Conservation (phyloP, 1,284 basidiomycete genomes). For the Boletus sp. region DNA sequence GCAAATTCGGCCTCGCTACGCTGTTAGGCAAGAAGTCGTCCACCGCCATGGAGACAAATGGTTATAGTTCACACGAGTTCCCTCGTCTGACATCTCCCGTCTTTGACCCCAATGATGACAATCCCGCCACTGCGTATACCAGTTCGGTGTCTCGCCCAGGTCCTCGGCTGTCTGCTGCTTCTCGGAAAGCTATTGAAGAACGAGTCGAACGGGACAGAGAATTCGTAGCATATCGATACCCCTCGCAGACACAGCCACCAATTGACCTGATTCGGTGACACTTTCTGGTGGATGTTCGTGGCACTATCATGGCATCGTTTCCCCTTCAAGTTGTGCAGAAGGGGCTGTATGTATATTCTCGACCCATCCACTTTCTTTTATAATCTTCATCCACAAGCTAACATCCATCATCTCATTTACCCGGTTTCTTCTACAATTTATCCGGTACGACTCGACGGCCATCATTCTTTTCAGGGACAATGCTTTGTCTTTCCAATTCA, state of each 20-base stretch:
- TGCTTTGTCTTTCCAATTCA: conserved; percentile 18
- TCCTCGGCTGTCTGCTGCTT: conserved; percentile 56
- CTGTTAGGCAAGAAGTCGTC: conserved; percentile 60
- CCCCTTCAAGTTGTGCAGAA: conserved; percentile 3
- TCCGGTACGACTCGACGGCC: conserved; percentile 18
- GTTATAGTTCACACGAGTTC: conserved; percentile 39
- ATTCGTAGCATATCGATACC: conserved; percentile 81
- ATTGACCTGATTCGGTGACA: conserved; percentile 50
- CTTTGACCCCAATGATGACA: conserved; percentile 47
- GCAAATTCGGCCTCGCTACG: conserved; percentile 61
- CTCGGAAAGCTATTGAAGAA: conserved; percentile 66
- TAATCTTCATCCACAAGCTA: conserved; percentile 21
- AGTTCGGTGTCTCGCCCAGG: conserved; percentile 38
- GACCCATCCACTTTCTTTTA: conserved; percentile 13
- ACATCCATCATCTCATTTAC: conserved; percentile 22
- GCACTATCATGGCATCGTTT: conserved; percentile 5
- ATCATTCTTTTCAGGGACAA: conserved; percentile 29
- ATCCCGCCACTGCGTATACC: conserved; percentile 35
- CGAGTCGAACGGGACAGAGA: conserved; percentile 76
- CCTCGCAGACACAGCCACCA: conserved; percentile 62
- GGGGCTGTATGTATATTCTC: conserved; percentile 8
- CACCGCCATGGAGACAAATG: conserved; percentile 38
- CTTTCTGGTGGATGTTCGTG: conserved; percentile 2
- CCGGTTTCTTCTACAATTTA: conserved; percentile 18
- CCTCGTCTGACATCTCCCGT: conserved; percentile 41